phyloP scores from a whole-genome alignment of 768 basidiomycete species.

The Russula brevipes region DNA sequence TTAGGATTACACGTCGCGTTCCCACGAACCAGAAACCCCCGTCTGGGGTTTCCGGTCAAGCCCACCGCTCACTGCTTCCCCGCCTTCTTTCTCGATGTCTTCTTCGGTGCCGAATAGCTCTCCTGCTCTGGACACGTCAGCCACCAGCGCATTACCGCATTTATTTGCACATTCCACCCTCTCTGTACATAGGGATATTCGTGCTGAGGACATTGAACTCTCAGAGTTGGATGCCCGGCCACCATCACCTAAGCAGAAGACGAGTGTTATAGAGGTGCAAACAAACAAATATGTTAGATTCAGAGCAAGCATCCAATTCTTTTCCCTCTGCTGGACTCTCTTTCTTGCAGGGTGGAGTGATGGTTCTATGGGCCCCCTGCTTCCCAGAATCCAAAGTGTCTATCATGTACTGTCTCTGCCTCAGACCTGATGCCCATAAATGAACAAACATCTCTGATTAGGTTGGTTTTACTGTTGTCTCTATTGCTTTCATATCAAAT shows the following conservation, averaged over 20 bases:
- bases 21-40: conserved; percentile 14
- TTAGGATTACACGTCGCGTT: conserved; percentile 19
- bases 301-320: conserved; percentile 42
- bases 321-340: conserved; percentile 49
- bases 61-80: not conserved
- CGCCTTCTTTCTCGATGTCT: not conserved
- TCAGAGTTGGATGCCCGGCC: not conserved
- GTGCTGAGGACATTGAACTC: not conserved
- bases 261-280: not conserved
- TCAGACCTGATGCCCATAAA: not conserved
- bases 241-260: not conserved
- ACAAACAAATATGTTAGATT: not conserved
- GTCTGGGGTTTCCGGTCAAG: conserved; percentile 7
- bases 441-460: conserved; percentile 24
- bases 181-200: not conserved
- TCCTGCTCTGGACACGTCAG: not conserved
- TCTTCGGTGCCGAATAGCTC: not conserved
- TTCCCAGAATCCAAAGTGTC: conserved; percentile 63
- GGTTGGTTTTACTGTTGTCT: conserved; percentile 51
- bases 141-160: not conserved
- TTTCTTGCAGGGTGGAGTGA: conserved; percentile 77
- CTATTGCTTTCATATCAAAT: conserved; percentile 54
- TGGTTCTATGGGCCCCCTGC: conserved; percentile 64
- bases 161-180: not conserved
- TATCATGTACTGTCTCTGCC: conserved; percentile 36